Conservation (phyloP, 768 basidiomycete species). For the Termitomyces sp. region DNA sequence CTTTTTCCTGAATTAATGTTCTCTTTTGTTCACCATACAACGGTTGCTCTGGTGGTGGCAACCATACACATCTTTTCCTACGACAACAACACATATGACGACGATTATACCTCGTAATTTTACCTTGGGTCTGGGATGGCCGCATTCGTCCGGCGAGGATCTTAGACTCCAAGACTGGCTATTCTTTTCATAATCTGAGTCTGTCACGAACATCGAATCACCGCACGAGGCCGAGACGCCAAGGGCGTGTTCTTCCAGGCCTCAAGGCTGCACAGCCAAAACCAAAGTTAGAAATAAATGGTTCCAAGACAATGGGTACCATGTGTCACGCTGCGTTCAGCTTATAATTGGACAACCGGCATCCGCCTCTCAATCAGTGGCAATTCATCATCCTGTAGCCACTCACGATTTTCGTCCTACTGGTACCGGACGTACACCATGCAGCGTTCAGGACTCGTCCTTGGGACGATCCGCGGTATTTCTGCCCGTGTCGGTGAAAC, state of each 20-base stretch:
- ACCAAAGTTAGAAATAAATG: background rate
- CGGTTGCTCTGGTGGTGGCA: background rate
- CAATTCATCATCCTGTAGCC: background rate
- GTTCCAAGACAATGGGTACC: background rate
- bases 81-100: background rate
- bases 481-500: background rate
- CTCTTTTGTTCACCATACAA: background rate
- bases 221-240: background rate
- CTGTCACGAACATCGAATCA: background rate
- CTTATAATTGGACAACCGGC: background rate
- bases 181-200: background rate
- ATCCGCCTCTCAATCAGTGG: background rate
- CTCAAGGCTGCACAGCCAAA: conserved; percentile 1
- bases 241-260: background rate
- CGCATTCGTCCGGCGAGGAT: no score
- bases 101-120: no score
- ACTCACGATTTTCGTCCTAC: background rate
- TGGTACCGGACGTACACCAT: background rate
- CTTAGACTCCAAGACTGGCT: background rate
- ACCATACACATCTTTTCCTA: background rate
- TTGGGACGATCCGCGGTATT: background rate
- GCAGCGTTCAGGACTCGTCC: background rate
- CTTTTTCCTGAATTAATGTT: no score
- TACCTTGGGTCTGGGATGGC: no score
- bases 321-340: background rate